Base-by-base conservation (phyloP, 1,284 basidiomycete species). In the Malassezia slooffiae region DNA sequence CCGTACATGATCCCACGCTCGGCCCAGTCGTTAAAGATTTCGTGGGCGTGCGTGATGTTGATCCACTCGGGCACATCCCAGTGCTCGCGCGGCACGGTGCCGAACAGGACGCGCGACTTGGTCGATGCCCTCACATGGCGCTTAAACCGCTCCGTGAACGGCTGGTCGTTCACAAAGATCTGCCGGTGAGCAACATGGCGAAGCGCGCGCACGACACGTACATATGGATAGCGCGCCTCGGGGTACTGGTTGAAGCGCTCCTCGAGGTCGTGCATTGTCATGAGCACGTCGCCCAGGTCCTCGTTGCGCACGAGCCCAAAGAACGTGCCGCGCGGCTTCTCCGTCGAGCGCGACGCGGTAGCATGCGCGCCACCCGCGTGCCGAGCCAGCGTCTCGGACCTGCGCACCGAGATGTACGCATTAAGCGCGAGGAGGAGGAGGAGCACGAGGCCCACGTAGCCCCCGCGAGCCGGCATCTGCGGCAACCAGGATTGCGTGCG, bases 21-120 rank as follows among this genome's bases (percentile, higher is more conserved):
- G 34, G 76, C 73, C 43, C 85, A 74, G n/a, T 77, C 75, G n/a
- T n/a, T n/a, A n/a, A n/a, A n/a, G n/a, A n/a, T n/a, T 34, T 74
- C 74, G n/a, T 70, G 73, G 2, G 85, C 84, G 36, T 74, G 75
- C 5, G 77, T 73, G 60, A 84, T 69, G 36, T 70, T 52, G 35
- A 72, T 67, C 70, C 81, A 85, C 15, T 79, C 76, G 0, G 85
- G 84, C 64, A 86, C 86, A 50, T 75, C 72, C 89, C 90, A 95
- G 50, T 89, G 75, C 4, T 85, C 80, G 7, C 72, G 71, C 1
- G 82, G 80, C 55, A 96, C 86, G 31, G 82, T 72, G 6, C 88
- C 90, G 65, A 89, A 95, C 13, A 57, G 50, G 22, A 54, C 47
- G 28, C 50, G 51, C 20, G 60, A 54, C 3, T 56, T 55, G 8